Conservation (phyloP, 352 stramenopile genomes). For the Globisporangium orthogonon region DNA sequence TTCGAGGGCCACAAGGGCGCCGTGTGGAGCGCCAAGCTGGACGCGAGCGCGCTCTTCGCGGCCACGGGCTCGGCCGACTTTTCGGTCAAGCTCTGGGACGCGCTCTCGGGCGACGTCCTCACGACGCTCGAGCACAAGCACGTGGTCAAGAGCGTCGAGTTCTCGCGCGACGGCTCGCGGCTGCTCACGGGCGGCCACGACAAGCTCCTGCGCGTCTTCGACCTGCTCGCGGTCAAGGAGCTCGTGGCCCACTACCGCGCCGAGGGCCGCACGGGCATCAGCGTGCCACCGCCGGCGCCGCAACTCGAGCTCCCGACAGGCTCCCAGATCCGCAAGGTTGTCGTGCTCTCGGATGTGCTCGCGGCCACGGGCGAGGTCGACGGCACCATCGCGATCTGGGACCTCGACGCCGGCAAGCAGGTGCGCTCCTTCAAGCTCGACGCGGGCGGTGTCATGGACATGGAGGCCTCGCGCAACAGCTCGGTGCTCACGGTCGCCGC, state of each 20-base stretch:
- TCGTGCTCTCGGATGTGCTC: slow-evolving; percentile 41
- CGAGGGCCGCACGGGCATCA: slow-evolving; percentile 56
- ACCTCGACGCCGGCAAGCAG: slow-evolving; percentile 43
- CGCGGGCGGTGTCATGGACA: slow-evolving; percentile 76
- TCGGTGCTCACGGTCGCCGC: slow-evolving; percentile 87
- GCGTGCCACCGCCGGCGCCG: slow-evolving; percentile 38
- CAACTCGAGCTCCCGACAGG: slow-evolving; percentile 47
- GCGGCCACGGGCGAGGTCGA: slow-evolving; percentile 72
- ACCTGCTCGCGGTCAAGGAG: slow-evolving; percentile 60
- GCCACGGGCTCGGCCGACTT: slow-evolving; percentile 94
- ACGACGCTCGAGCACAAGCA: slow-evolving; percentile 94
- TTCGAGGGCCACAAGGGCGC: slow-evolving; percentile 96
- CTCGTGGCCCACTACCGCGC: slow-evolving; percentile 48
- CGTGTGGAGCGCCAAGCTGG: slow-evolving; percentile 89
- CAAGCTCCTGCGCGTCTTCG: slow-evolving; percentile 91
- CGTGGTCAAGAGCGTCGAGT: slow-evolving; percentile 95
- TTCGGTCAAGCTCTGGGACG: slow-evolving; percentile 95
- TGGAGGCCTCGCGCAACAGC: slow-evolving; percentile 65
- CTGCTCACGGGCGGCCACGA: slow-evolving; percentile 94
- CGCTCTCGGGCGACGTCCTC: slow-evolving; percentile 91
- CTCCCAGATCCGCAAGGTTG: slow-evolving; percentile 78
- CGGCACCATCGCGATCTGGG: slow-evolving; percentile 64
- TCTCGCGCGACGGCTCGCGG: slow-evolving; percentile 77
- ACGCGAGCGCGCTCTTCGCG: slow-evolving; percentile 72
- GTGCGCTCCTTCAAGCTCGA: slow-evolving; percentile 54